phyloP scores from a whole-genome alignment of 768 basidiomycete genomes.

The Russula compacta region DNA sequence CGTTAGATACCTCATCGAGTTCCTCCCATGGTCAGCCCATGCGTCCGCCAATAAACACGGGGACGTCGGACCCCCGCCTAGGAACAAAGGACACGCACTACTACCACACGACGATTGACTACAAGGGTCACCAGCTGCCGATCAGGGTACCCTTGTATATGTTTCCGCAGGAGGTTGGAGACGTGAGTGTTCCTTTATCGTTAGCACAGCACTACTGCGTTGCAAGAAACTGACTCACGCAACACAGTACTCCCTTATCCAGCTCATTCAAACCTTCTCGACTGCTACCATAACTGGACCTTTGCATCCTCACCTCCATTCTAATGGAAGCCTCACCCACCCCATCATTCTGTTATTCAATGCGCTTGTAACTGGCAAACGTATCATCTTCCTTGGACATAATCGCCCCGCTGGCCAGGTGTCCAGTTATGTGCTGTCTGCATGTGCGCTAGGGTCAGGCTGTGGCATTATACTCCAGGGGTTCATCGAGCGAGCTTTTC shows the following conservation, averaged over 20 bases:
- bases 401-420: constrained; percentile 85
- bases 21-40: constrained; percentile 44
- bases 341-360: constrained; percentile 95
- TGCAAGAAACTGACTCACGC: not conserved
- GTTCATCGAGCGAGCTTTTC: constrained; percentile 87
- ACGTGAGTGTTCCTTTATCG: constrained; percentile 47
- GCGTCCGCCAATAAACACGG: constrained; percentile 28
- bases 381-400: constrained; percentile 93
- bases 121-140: constrained; percentile 76
- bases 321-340: constrained; percentile 82
- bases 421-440: constrained; percentile 84
- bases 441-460: constrained; percentile 88
- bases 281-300: constrained; percentile 59
- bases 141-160: constrained; percentile 86
- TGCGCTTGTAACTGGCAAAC: constrained; percentile 88
- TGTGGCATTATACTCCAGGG: constrained; percentile 78
- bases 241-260: constrained; percentile 81
- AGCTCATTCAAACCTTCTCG: constrained; percentile 79
- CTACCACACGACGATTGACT: constrained; percentile 77
- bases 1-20: constrained; percentile 65
- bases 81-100: constrained; percentile 85
- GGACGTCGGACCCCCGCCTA: constrained; percentile 37
- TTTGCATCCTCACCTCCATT: constrained; percentile 87
- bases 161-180: constrained; percentile 93
- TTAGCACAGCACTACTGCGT: not conserved